Percentiles rank a stretch among this genome's conserved stretches.
Conservation (phyloP, 306 rosid species). For the Corylus heterophylla region DNA sequence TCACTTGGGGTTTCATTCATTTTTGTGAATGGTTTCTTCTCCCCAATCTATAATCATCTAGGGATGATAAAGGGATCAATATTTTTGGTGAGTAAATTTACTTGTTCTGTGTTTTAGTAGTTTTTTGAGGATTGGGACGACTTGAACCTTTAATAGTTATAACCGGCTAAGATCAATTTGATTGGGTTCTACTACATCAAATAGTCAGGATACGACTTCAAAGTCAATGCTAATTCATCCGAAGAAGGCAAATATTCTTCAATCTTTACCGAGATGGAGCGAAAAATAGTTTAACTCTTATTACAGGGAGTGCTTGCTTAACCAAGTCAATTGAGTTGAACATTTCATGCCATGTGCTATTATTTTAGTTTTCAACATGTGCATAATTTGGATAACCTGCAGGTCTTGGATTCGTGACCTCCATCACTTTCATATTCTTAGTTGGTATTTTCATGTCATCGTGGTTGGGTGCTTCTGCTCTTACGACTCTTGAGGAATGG, state of each 20-base stretch:
- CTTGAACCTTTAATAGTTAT: not conserved
- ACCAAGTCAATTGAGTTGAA: not conserved
- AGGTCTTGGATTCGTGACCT: conserved; percentile 88
- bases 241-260: not conserved
- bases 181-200: not conserved
- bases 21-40: conserved; percentile 87
- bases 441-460: conserved; percentile 89
- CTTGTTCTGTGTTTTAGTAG: not conserved
- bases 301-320: not conserved
- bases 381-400: conserved; percentile 16
- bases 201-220: not conserved
- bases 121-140: not conserved
- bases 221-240: not conserved
- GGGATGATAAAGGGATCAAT: conserved; percentile 49
- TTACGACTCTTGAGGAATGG: conserved; percentile 72
- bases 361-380: not conserved
- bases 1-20: conserved; percentile 73
- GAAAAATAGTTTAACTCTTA: not conserved
- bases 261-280: not conserved
- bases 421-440: conserved; percentile 71
- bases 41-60: conserved; percentile 68
- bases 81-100: conserved; percentile 60
- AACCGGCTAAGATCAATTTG: not conserved
- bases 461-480: conserved; percentile 86
- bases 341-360: not conserved